Conservation (phyloP, 305 asterid species). For the Solanum aculeatissimum region DNA sequence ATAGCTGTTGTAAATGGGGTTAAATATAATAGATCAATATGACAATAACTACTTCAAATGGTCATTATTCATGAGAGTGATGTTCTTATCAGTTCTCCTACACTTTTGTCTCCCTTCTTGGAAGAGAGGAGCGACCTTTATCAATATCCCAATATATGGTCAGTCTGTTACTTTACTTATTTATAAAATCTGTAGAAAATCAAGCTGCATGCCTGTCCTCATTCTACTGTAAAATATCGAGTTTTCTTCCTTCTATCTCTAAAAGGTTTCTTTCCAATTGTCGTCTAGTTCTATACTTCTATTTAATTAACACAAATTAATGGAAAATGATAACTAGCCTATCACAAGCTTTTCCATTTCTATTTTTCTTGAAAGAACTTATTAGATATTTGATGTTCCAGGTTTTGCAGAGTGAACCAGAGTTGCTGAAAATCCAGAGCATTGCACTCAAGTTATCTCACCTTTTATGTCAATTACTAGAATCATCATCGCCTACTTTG, state of each 20-base stretch:
- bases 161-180: neutral
- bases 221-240: neutral
- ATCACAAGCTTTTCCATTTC: neutral
- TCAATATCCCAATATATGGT: neutral
- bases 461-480: slow-evolving; percentile 33
- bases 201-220: neutral
- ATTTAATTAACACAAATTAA: neutral
- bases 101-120: neutral
- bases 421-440: slow-evolving; percentile 52
- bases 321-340: neutral
- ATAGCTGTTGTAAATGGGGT: neutral
- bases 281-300: neutral
- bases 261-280: neutral
- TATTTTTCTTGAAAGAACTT: neutral
- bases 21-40: neutral
- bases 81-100: neutral
- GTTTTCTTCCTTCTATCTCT: neutral
- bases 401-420: slow-evolving; percentile 60
- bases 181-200: neutral
- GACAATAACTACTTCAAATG: neutral
- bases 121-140: neutral
- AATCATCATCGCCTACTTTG: slow-evolving; percentile 29
- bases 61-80: neutral
- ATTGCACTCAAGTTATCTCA: slow-evolving; percentile 39
- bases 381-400: slow-evolving; percentile 9